These are phyloP conservation scores for Monosporascus sp. DNA, from an alignment of 2,329 filamentous ascomycete species.

Conservation along the genomic window DNA sequence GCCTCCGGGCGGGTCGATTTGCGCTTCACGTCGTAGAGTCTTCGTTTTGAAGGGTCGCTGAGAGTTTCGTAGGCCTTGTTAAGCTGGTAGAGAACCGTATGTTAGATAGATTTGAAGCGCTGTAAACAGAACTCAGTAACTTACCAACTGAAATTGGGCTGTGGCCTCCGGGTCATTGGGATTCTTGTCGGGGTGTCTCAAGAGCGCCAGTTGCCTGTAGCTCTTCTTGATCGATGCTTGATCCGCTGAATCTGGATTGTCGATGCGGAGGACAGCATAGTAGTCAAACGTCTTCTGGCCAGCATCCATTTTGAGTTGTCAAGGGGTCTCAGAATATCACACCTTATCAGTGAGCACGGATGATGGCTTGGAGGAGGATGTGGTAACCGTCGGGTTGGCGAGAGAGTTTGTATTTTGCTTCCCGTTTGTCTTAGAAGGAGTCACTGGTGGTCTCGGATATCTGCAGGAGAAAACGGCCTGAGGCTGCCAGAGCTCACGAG, in stretches of 20 bases:
- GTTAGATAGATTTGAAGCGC: not conserved
- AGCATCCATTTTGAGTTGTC: no score
- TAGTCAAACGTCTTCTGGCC: not conserved
- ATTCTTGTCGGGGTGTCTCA: not conserved
- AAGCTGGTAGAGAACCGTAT: not conserved
- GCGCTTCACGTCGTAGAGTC: no score
- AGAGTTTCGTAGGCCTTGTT: not conserved
- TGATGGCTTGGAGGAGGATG: no score
- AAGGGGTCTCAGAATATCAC: no score
- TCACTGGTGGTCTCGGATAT: no score
- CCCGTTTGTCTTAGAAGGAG: no score
- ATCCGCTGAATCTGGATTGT: not conserved
- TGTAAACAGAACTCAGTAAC: not conserved
- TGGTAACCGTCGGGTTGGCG: no score
- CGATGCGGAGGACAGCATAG: not conserved
- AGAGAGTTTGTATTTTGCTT: no score
- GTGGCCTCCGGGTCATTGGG: not conserved
- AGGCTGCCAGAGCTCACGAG: no score
- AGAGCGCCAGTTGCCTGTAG: not conserved
- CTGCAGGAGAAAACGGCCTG: no score
- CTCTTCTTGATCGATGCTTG: not conserved
- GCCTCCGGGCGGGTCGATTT: no score
- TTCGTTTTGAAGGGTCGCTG: not conserved
- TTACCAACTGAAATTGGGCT: not conserved
- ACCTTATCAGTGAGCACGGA: no score